These are phyloP conservation scores for Astrocystis sublimbata DNA, from an alignment of 495 filamentous ascomycete genomes.

Conservation along the genomic window DNA sequence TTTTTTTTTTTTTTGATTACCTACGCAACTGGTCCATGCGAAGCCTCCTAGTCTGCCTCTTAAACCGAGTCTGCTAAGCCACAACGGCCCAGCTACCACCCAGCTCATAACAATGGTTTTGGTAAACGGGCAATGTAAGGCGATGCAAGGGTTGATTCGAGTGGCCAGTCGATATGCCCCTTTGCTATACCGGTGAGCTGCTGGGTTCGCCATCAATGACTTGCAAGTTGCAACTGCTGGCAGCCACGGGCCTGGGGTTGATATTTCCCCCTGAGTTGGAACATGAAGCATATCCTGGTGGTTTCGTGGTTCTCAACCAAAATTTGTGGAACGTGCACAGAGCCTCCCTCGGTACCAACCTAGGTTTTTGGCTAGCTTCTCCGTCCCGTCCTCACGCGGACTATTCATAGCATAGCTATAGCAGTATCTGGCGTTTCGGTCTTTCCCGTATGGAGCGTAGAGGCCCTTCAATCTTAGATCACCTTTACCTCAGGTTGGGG, in stretches of 20 bases:
- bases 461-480: no score
- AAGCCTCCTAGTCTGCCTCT: no score
- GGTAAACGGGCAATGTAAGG: not conserved
- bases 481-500: no score
- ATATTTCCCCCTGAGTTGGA: not conserved
- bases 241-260: not conserved
- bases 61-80: no score
- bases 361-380: not conserved
- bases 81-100: conserved; percentile 1
- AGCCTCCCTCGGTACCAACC: conserved; percentile 4
- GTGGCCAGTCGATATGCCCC: not conserved
- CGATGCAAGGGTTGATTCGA: not conserved
- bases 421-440: not conserved
- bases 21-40: no score
- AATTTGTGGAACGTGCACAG: not conserved
- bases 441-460: not conserved
- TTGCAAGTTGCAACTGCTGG: no score
- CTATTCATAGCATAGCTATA: conserved; percentile 17
- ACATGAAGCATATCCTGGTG: not conserved
- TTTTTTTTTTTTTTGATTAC: no score
- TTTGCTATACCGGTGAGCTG: no score
- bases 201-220: not conserved
- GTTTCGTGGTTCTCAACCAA: not conserved
- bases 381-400: not conserved
- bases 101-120: not conserved